Percentiles rank a stretch among this genome's conserved stretches.
Evolutionary conservation across 2,329 filamentous ascomycete genomes (phyloP).

Genomic region (Colletotrichum gloeosporioides): DNA sequence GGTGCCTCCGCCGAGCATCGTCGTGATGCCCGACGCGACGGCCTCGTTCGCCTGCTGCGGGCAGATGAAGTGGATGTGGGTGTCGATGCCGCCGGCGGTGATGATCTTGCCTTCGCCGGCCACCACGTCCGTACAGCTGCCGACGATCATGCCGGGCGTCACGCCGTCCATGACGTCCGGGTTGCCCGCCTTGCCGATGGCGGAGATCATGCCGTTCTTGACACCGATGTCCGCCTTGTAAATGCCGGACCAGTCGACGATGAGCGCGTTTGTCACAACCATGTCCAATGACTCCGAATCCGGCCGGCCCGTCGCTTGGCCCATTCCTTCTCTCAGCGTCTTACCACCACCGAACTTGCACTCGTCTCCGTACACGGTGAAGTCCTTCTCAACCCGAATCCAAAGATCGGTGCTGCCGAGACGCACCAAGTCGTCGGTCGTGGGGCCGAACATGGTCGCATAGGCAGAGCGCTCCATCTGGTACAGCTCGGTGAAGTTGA

Average conservation of each 20-base stretch:
- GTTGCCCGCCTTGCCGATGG: constrained; percentile 93
- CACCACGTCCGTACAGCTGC: constrained; percentile 89
- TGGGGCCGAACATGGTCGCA: constrained; percentile 89
- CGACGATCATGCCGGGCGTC: constrained; percentile 77
- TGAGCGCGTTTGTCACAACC: constrained; percentile 86
- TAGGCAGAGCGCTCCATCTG: constrained; percentile 82
- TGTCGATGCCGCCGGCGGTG: constrained; percentile 88
- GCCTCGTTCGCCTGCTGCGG: constrained; percentile 89
- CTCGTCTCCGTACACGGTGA: constrained; percentile 87
- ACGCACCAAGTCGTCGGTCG: constrained; percentile 83
- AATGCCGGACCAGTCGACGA: constrained; percentile 91
- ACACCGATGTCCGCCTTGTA: constrained; percentile 97
- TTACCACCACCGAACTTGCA: constrained; percentile 96
- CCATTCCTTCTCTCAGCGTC: constrained; percentile 93
- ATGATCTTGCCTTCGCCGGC: constrained; percentile 90
- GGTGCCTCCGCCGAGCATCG: constrained; percentile 88
- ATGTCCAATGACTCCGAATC: constrained; percentile 80
- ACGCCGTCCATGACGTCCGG: constrained; percentile 97
- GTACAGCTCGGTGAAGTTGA: constrained; percentile 63
- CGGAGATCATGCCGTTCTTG: constrained; percentile 84
- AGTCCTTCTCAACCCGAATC: constrained; percentile 87
- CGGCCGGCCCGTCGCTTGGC: constrained; percentile 79
- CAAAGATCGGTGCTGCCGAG: constrained; percentile 87
- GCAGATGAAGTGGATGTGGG: constrained; percentile 94
- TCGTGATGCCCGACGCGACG: constrained; percentile 85